phyloP scores from a whole-genome alignment of 306 rosid genomes.

The Dryas octopetala region DNA sequence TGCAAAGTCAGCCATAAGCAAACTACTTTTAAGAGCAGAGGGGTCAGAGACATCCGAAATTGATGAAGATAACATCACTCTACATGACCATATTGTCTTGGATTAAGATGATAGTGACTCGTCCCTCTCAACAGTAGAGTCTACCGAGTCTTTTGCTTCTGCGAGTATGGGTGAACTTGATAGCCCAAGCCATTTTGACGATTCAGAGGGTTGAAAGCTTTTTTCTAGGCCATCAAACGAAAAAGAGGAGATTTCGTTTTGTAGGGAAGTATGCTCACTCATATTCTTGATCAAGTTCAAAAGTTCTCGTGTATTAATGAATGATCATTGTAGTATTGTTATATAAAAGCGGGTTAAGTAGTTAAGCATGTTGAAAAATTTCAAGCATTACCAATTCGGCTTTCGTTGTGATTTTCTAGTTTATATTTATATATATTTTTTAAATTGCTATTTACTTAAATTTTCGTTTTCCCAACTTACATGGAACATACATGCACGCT shows the following conservation, averaged over 20 bases:
- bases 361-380: too few relatives aligned
- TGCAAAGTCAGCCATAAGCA: constrained; percentile 82
- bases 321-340: not conserved
- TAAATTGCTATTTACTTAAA: too few relatives aligned
- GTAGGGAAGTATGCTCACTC: constrained; percentile 9
- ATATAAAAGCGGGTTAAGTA: too few relatives aligned
- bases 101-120: constrained; percentile 74
- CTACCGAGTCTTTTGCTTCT: constrained; percentile 84
- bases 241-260: not conserved
- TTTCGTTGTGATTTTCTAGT: too few relatives aligned
- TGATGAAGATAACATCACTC: constrained; percentile 71
- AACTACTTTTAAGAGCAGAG: constrained; percentile 65
- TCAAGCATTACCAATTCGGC: too few relatives aligned
- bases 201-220: constrained; percentile 22
- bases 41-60: constrained; percentile 73
- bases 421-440: too few relatives aligned
- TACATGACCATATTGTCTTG: constrained; percentile 48
- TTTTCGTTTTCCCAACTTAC: too few relatives aligned
- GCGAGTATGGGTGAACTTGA: constrained; percentile 96
- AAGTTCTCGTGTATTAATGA: not conserved
- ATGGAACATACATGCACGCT: too few relatives aligned
- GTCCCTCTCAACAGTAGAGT: constrained; percentile 72
- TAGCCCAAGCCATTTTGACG: constrained; percentile 70
- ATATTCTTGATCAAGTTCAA: too few relatives aligned
- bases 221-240: not conserved